Percentiles rank a stretch among this genome's conserved stretches.
Conservation (phyloP, 177 flowering plant genomes). For the Vitis hybrid region DNA sequence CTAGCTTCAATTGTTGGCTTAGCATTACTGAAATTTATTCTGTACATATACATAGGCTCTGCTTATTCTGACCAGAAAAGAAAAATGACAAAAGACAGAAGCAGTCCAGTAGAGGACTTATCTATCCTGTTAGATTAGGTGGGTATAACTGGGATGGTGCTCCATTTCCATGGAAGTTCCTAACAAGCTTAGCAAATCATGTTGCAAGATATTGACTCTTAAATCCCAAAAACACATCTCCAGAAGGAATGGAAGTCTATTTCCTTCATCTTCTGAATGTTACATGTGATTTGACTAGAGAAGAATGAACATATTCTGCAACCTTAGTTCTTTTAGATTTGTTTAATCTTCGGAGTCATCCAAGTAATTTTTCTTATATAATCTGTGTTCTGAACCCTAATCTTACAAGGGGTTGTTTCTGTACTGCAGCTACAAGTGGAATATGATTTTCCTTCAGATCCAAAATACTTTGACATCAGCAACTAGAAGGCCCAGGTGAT, state of each 20-base stretch:
- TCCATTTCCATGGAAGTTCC: too few relatives aligned
- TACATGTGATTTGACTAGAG: neutral
- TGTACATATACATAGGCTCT: too few relatives aligned
- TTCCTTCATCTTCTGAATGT: neutral
- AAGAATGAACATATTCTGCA: neutral
- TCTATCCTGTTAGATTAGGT: too few relatives aligned
- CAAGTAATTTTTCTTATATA: neutral
- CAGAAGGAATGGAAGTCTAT: neutral
- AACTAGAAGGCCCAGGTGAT: constrained; percentile 20
- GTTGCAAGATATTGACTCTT: too few relatives aligned
- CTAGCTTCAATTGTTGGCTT: too few relatives aligned
- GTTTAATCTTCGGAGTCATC: neutral
- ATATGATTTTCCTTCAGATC: constrained; percentile 70
- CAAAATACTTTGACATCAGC: constrained; percentile 75
- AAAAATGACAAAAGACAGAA: too few relatives aligned
- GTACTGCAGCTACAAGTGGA: constrained; percentile 79
- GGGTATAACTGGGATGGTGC: too few relatives aligned
- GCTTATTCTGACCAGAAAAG: too few relatives aligned
- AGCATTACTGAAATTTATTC: too few relatives aligned
- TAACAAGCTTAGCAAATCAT: too few relatives aligned
- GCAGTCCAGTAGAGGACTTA: too few relatives aligned
- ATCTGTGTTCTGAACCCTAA: neutral
- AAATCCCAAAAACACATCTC: too few relatives aligned
- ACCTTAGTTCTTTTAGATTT: neutral
- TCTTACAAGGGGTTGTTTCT: constrained; percentile 3